Percentiles rank a stretch among this genome's conserved stretches.
Conservation (phyloP, 768 basidiomycete genomes). For the Tulasnella sp. region DNA sequence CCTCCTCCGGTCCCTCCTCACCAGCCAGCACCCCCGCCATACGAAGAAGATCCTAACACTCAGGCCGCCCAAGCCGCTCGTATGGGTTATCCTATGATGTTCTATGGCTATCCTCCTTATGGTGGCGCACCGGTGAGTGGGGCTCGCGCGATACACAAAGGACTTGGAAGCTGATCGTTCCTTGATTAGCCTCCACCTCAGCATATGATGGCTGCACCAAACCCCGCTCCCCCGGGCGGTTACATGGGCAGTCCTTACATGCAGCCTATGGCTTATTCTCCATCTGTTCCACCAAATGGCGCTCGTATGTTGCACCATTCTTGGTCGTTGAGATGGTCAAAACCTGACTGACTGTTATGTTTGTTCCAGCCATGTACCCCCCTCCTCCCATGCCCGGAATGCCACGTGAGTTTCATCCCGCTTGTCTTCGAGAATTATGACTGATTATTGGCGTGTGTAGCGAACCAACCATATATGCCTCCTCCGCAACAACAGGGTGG, state of each 20-base stretch:
- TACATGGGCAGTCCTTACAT: slow-evolving; percentile 77
- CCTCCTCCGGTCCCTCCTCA: slow-evolving; percentile 52
- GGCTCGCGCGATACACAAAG: slow-evolving; percentile 15
- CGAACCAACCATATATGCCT: slow-evolving; percentile 72
- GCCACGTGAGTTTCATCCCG: slow-evolving; percentile 56
- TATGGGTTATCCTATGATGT: slow-evolving; percentile 44
- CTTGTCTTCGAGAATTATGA: neutral
- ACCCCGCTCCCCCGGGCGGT: slow-evolving; percentile 59
- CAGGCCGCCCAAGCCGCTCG: slow-evolving; percentile 41
- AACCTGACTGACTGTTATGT: slow-evolving; percentile 2
- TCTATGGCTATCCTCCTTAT: slow-evolving; percentile 55
- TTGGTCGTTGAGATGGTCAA: slow-evolving; percentile 15
- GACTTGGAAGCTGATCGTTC: neutral
- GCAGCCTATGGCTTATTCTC: slow-evolving; percentile 79
- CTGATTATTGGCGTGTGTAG: slow-evolving; percentile 31
- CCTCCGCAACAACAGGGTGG: slow-evolving; percentile 59
- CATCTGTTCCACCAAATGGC: slow-evolving; percentile 71
- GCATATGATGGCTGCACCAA: slow-evolving; percentile 84
- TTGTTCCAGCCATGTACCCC: slow-evolving; percentile 61
- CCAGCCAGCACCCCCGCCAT: slow-evolving; percentile 57
- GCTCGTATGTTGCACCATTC: slow-evolving; percentile 29
- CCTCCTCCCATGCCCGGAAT: slow-evolving; percentile 78
- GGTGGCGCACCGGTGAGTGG: slow-evolving; percentile 53
- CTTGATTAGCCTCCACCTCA: slow-evolving; percentile 29
- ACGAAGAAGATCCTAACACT: slow-evolving; percentile 67